These are phyloP conservation scores for Alnus rubra DNA, from an alignment of 306 rosid species.

Conservation along the genomic window DNA sequence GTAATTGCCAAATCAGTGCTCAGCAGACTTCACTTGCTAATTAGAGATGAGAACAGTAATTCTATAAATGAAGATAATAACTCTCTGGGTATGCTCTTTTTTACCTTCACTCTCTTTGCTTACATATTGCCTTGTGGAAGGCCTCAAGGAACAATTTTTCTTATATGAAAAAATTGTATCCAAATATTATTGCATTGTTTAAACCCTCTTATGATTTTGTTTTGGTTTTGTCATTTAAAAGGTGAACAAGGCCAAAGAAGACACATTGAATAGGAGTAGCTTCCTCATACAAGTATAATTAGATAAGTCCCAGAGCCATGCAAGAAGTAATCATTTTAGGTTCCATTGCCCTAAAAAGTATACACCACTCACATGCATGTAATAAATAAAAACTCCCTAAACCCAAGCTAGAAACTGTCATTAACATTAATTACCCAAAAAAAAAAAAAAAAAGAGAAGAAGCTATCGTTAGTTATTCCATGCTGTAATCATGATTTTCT, in stretches of 20 bases:
- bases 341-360: slow-evolving; percentile 17
- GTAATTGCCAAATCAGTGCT: too few species aligned
- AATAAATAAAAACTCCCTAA: slow-evolving; percentile 1
- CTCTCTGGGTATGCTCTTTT: too few species aligned
- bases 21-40: too few species aligned
- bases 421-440: neutral
- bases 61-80: too few species aligned
- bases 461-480: neutral
- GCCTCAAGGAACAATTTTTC: neutral
- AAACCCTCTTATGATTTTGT: neutral
- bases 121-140: neutral
- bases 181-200: too few species aligned
- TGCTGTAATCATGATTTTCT: neutral
- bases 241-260: slow-evolving; percentile 13
- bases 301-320: slow-evolving; percentile 15
- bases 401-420: slow-evolving; percentile 3
- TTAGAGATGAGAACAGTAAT: too few species aligned
- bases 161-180: neutral
- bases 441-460: too few species aligned
- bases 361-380: neutral
- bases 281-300: slow-evolving; percentile 9
- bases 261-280: neutral
- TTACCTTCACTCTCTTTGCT: too few species aligned
- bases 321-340: slow-evolving; percentile 28
- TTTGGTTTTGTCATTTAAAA: slow-evolving; percentile 23